Conservation (phyloP, 129 eudicot species). For the Solidago caesia region DNA sequence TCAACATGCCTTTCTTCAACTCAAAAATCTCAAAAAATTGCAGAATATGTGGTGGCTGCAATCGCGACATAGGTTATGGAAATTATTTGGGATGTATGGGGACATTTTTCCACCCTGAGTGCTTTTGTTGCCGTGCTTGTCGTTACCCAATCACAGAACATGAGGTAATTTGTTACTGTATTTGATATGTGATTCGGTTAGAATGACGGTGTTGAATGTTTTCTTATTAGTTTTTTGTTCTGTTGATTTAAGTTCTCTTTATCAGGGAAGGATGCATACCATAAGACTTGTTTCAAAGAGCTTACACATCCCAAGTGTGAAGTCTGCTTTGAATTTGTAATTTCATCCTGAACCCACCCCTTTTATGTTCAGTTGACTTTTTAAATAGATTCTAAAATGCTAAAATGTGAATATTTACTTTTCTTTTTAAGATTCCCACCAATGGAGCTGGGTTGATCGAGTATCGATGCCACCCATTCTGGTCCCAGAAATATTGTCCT, state of each 20-base stretch:
- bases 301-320: conserved; percentile 92
- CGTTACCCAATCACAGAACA: conserved; percentile 77
- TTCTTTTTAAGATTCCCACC: conserved; percentile 63
- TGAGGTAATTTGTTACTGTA: conserved; percentile 53
- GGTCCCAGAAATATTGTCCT: conserved; percentile 99
- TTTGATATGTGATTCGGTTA: conserved; percentile 9
- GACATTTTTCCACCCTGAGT: conserved; percentile 78
- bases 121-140: conserved; percentile 89
- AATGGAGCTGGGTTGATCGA: conserved; percentile 93
- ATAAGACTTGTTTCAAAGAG: conserved; percentile 95
- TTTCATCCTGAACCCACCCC: conserved; percentile 22
- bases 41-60: conserved; percentile 89
- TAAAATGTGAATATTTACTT: conserved; percentile 23
- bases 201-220: conserved; percentile 21
- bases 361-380: conserved; percentile 10
- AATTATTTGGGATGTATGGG: conserved; percentile 98
- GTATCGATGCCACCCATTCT: conserved; percentile 98
- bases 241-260: conserved; percentile 85
- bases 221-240: conserved; percentile 42
- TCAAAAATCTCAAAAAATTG: conserved; percentile 21
- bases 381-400: not conserved
- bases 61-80: conserved; percentile 83
- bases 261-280: conserved; percentile 93
- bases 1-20: conserved; percentile 9
- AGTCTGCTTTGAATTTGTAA: conserved; percentile 95